Conservation (phyloP, 306 rosid genomes). For the Canavalia ensiformis region DNA sequence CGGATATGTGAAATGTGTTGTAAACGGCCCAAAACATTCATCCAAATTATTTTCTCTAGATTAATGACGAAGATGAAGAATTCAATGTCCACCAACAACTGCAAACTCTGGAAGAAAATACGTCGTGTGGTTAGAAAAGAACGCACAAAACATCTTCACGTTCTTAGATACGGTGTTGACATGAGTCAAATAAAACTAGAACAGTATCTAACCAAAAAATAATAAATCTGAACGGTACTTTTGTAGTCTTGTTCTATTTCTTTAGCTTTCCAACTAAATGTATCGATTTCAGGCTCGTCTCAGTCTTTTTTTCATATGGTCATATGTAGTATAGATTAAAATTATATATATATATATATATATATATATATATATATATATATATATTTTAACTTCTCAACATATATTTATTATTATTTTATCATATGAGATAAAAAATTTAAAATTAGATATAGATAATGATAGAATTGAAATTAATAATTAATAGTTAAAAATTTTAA, state of each 20-base stretch:
- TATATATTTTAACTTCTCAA: too few species aligned
- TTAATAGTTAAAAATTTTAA: too few species aligned
- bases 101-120: background rate
- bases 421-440: too few species aligned
- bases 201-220: background rate
- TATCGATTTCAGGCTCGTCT: too few species aligned
- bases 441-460: too few species aligned
- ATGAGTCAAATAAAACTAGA: background rate
- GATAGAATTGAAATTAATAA: too few species aligned
- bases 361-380: too few species aligned
- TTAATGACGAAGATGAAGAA: slow-evolving; percentile 12
- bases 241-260: background rate
- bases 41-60: slow-evolving; percentile 24
- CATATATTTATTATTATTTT: too few species aligned
- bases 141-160: background rate
- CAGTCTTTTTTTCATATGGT: too few species aligned
- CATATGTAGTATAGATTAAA: too few species aligned
- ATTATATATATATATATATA: too few species aligned
- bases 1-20: background rate
- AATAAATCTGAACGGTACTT: background rate
- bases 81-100: slow-evolving; percentile 24
- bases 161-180: background rate
- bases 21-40: background rate
- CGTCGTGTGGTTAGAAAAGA: slow-evolving; percentile 1
- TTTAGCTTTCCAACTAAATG: background rate